Conservation (phyloP, 495 filamentous ascomycete genomes). For the Penicillium simplicissimum region DNA sequence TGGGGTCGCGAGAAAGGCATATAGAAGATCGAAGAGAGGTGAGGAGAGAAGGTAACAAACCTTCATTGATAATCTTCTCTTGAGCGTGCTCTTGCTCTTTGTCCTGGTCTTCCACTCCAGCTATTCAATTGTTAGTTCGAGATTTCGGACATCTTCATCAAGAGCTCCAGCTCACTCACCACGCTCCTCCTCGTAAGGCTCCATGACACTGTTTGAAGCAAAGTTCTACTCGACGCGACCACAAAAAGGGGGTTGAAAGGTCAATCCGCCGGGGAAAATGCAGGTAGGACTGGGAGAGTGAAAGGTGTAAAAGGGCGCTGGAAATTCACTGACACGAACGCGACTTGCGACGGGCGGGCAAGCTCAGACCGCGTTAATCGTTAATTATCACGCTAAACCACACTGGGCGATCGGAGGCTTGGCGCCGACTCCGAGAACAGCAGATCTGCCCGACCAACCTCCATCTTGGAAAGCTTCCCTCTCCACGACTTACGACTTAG, state of each 20-base stretch:
- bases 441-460: slow-evolving; percentile 3
- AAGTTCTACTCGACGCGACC: slow-evolving; percentile 1
- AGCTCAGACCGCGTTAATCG: slow-evolving; percentile 36
- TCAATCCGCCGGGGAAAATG: neutral
- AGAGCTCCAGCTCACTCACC: slow-evolving; percentile 16
- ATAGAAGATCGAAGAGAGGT: neutral
- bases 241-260: neutral
- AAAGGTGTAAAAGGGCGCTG: slow-evolving; percentile 1
- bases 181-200: slow-evolving; percentile 44
- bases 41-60: slow-evolving; percentile 38
- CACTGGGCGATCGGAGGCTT: slow-evolving; percentile 20
- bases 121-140: slow-evolving; percentile 23
- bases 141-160: slow-evolving; percentile 11
- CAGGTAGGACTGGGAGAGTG: neutral
- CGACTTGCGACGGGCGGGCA: slow-evolving; percentile 24
- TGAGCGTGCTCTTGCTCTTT: slow-evolving; percentile 73
- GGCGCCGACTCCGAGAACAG: slow-evolving; percentile 28
- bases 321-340: slow-evolving; percentile 19
- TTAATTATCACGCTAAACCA: slow-evolving; percentile 26
- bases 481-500: slow-evolving; percentile 6
- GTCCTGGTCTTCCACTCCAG: slow-evolving; percentile 51
- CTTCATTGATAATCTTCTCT: slow-evolving; percentile 92
- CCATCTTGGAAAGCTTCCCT: slow-evolving; percentile 7
- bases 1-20: neutral
- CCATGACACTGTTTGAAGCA: slow-evolving; percentile 28